Evolutionary conservation across 1,284 basidiomycete genomes (phyloP).

Genomic region (Melampsora larici-populina): DNA sequence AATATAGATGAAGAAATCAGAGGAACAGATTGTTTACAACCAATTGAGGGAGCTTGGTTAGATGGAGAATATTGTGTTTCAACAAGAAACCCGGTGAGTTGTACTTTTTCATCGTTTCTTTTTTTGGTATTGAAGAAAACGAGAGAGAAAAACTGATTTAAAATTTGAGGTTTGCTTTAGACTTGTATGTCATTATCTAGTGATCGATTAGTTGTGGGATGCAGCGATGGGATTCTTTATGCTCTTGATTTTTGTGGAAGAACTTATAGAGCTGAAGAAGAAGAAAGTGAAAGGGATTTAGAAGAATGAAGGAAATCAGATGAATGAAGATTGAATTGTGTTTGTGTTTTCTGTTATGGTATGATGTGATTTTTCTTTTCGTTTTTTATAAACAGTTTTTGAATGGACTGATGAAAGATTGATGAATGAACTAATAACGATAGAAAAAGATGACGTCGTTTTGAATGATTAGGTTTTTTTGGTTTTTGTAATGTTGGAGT

Average conservation of each 20-base stretch:
- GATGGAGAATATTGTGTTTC: constrained; percentile 25
- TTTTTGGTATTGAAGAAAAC: background rate
- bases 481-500: no score
- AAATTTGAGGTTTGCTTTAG: background rate
- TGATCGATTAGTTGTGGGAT: constrained; percentile 37
- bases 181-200: constrained; percentile 43
- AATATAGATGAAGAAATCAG: background rate
- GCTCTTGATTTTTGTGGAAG: constrained; percentile 37
- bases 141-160: background rate
- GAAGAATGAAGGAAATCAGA: no score
- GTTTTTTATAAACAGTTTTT: no score
- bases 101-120: background rate
- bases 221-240: constrained; percentile 35
- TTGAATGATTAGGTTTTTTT: no score
- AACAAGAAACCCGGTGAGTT: constrained; percentile 23
- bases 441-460: no score
- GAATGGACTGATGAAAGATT: no score
- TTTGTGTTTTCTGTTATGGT: no score
- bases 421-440: no score
- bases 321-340: no score
- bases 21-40: constrained; percentile 15
- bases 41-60: constrained; percentile 41
- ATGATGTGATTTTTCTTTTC: no score
- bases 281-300: background rate
- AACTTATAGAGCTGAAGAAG: constrained; percentile 2